Base-by-base conservation (phyloP, 2,329 filamentous ascomycete genomes). In the Albifimbria verrucaria region DNA sequence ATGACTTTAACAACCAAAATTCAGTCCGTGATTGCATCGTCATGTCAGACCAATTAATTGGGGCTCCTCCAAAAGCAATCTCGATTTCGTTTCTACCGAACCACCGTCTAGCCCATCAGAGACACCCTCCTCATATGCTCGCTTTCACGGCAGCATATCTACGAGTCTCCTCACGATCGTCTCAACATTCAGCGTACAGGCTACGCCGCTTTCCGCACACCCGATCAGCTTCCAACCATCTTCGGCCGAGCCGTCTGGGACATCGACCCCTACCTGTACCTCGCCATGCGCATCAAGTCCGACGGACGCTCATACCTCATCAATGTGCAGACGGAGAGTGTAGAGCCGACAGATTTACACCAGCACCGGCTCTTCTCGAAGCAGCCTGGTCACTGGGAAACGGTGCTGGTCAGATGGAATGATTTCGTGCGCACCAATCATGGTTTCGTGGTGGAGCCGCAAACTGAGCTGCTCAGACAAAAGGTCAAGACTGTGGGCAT, bases 351-450 rank as follows among this genome's bases (percentile, higher is more conserved):
- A n/a, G 94, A 99, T 69, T 79, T 99, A 57, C 94, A 97, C 70
- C 94, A 99, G 69, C 94, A 99, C 71, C 80, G 94, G 48, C 73
- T 99, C 4, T 96, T 91, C 61, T 81, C 88, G 9, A 87, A 86
- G 64, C 82, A 83, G 9, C 86, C 89, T 0, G 92, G 92, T 1
- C 81, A 92, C 63, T 99, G 94, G 94, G 93, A 99, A 78, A 97
- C 94, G 2, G 82, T 97, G n/a, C 72, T 95, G 46, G 88, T 99
- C 58, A 89, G 88, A 57, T 94, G 92, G 81, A 88, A 87, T 62
- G 91, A 96, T 59, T 97, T 99, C 72, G 93, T 99, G 54, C 81
- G 94, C 57, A 99, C 94, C 15, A 97, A 97, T 67, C 85, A 95
- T 65, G 94, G 94, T 7, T 85, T 90, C 63, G 90, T 96, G 2